Evolutionary conservation across 2,329 filamentous ascomycete species (phyloP), one percentile per base, ranked within the genome.

Genomic region (Xylariales sp.): DNA sequence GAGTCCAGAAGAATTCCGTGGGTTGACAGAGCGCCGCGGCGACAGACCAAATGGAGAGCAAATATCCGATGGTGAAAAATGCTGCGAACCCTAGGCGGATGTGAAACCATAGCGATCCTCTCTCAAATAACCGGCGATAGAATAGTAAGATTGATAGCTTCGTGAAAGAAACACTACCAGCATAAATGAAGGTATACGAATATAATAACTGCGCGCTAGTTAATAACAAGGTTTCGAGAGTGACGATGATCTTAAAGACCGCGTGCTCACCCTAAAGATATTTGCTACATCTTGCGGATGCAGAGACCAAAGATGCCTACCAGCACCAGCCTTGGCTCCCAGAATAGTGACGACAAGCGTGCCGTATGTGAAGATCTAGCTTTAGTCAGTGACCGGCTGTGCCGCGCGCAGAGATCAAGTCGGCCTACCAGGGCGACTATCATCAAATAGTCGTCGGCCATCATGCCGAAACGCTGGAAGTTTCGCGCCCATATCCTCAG

Each of bases 61-160:
- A 70, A 50, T 79, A 78, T 23, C 68, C 69, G 8, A 72, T 18
- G 8, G 72, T 71, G n/a, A 78, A 68, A 53, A 65, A 73, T 1
- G 69, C 54, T 14, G 73, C 73, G 50, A 72, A 64, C 6, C 30
- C 69, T 23, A 76, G 67, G 16, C 70, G 69, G 34, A 75, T 65
- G 16, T 74, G 71, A 46, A 76, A 72, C 53, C 72, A 69, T 64
- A 34, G 64, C n/a, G 70, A 71, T 4, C 70, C 73, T n/a, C 76
- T 68, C 32, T 77, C 71, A 59, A 79, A 79, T 8, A 79, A 64
- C 9, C 76, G 75, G 28, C 73, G 73, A 52, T 79, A 79, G 65
- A 78, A 76, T 23, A 78, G 58, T 6, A 79, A 52, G 18, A 79
- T 78, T 32, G 76, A 78, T 43, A 75, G 59, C 61, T 78, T 78